Conservation (phyloP, 495 filamentous ascomycete species). For the Sporormia fimetaria region DNA sequence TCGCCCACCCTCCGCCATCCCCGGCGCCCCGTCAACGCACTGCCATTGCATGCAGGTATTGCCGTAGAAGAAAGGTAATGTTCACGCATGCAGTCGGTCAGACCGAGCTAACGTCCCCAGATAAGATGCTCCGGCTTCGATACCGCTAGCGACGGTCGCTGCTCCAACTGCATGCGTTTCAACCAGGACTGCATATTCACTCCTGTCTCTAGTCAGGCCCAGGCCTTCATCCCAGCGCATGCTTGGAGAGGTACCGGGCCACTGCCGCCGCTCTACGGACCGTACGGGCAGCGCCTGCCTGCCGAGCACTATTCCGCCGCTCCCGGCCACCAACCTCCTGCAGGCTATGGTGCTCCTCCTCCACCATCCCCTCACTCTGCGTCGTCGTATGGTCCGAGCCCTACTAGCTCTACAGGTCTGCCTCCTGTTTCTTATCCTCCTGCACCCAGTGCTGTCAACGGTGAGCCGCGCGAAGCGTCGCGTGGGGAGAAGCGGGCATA, state of each 20-base stretch:
- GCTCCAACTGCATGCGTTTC: conserved; percentile 69
- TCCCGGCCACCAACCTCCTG: no score
- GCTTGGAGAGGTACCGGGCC: conserved; percentile 30
- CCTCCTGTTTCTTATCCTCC: no score
- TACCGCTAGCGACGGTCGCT: conserved; percentile 61
- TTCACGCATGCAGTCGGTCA: not conserved
- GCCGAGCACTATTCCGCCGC: conserved; percentile 37
- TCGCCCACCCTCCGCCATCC: conserved; percentile 25
- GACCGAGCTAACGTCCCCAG: conserved; percentile 32
- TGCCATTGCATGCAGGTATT: conserved; percentile 78
- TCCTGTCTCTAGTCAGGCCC: conserved; percentile 69
- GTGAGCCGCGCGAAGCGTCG: no score
- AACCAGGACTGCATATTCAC: conserved; percentile 82
- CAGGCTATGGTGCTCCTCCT: no score
- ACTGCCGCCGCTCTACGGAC: conserved; percentile 49
- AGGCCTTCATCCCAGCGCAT: conserved; percentile 74
- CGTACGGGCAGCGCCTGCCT: conserved; percentile 59
- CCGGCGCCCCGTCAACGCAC: conserved; percentile 68
- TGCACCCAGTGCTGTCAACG: no score
- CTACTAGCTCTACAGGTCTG: no score
- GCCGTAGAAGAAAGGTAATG: conserved; percentile 66
- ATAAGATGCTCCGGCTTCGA: conserved; percentile 82
- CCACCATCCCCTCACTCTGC: no score
- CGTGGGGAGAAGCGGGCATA: no score
- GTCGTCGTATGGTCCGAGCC: no score